Conservation (phyloP, 2,329 filamentous ascomycete species). For the Byssoonygena ceratinophila region DNA sequence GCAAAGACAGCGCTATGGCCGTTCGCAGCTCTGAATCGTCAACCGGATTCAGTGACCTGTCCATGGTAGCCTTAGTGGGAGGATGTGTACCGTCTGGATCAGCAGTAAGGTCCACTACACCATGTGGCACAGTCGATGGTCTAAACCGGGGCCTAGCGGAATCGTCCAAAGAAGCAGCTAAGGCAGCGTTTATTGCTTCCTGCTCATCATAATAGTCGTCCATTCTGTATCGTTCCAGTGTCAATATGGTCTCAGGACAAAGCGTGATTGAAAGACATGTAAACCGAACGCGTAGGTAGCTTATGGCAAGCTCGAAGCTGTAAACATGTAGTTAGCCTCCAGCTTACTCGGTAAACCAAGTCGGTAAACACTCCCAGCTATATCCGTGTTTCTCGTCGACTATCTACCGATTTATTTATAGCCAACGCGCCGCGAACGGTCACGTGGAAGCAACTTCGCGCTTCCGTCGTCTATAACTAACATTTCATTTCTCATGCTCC, state of each 20-base stretch:
- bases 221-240: neutral
- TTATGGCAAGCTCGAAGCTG: neutral
- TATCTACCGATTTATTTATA: too few relatives aligned
- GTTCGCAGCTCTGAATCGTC: conserved; percentile 16
- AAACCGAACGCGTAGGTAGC: neutral
- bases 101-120: conserved; percentile 13
- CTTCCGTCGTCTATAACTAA: too few relatives aligned
- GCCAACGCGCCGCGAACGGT: too few relatives aligned
- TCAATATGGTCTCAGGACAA: neutral
- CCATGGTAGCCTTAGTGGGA: neutral
- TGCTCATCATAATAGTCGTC: conserved; percentile 1
- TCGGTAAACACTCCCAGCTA: too few relatives aligned
- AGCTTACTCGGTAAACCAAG: too few relatives aligned
- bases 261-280: neutral
- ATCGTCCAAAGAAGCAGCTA: conserved; percentile 3
- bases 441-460: too few relatives aligned
- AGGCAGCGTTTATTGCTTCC: neutral
- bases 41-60: neutral
- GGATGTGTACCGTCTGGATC: conserved; percentile 9
- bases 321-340: neutral
- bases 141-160: neutral
- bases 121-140: neutral
- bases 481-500: too few relatives aligned
- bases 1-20: conserved; percentile 24
- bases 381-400: too few relatives aligned